Evolutionary conservation across 2,329 filamentous ascomycete genomes (phyloP), one percentile per base, ranked within the genome.

Genomic region (Whalleya microplaca): DNA sequence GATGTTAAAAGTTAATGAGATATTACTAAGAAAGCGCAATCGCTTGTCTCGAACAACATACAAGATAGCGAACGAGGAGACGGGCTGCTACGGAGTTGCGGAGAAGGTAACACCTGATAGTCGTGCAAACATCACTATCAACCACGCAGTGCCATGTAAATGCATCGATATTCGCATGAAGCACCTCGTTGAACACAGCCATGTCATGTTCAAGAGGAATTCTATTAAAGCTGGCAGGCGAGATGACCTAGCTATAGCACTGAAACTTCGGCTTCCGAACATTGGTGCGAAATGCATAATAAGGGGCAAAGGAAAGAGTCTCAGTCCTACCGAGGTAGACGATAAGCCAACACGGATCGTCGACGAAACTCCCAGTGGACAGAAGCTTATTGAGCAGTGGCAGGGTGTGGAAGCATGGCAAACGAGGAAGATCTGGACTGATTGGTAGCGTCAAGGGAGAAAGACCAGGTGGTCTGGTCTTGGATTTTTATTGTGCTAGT

Each of bases 331-430:
- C 4, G 65, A 63, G 18, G 45, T 44, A 1, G 45, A 53, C 1
- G 59, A 54, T 0, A 48, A 52, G 23, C 44, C 45, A 14, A 2
- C 47, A 0, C 42, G 50, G 1, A 47, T 52, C 3, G 55, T 67
- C 1, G 52, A 61, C 2, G 63, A 64, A 2, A 51, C 18, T 8
- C 16, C 49, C 19, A 48, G 51, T 2, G 54, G 55, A 14, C 62
- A 66, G 46, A 10, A 37, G 1, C 52, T 67, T 0, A 32, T 64
- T 2, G 65, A 66, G 53, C 55, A 57, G 21, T 66, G 65, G 64
- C 61, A 62, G 44, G 64, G 32, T 10, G 48, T 57, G 1, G 32
- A 61, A 51, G 63, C 61, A 6, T 67, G 58, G 48, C 44, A 42
- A 27, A 41, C 37, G 18, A 56, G 65, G 18, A 57, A 12, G 1